Evolutionary conservation across 345 rosid species (phyloP), one percentile per base, ranked within the genome.

Genomic region (Draba incana): DNA sequence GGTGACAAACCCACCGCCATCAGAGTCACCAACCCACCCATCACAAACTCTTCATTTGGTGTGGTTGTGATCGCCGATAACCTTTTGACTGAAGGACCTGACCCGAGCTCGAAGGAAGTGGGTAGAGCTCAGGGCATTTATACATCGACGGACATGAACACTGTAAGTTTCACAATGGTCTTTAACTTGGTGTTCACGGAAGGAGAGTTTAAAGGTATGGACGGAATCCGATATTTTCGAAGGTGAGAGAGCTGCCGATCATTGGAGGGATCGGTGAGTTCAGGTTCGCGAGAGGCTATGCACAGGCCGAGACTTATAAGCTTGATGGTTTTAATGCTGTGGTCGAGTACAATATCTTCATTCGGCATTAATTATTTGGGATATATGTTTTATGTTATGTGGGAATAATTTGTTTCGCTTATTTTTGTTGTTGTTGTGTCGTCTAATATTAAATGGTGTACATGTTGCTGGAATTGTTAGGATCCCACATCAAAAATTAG

Each of bases 121-220:
- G 91, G 91, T 37, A 80, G 75, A 13, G 91, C 91, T 2, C 84
- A 84, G 39, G 86, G 91, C 48, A 58, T 84, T 16, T 86, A 84
- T 12, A 74, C 84, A n/a, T 57, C 55, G 0, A 81, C 88, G 0
- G 73, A 80, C 24, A 84, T 57, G 33, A 16, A 53, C 6, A 84
- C 58, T 10, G 0, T 72, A 3, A 74, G 78, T 13, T 47, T 86
- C 5, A 46, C 79, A 1, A 74, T 86, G 82, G 80, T 67, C 10
- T 57, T 79, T 50, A 82, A 82, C 70, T 82, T 84, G n/a, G 84
- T 62, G 15, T 82, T 86, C 78, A 67, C 71, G 4, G 78, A 80
- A 47, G 91, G 86, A 8, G 64, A 81, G 71, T 82, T 73, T 69
- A 75, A 83, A 66, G 83, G 50, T 76, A 80, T 33, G 90, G 85